These are phyloP conservation scores for Plasmodium gonderi DNA, from an alignment of 169 alveolate genomes.

Conservation along the genomic window DNA sequence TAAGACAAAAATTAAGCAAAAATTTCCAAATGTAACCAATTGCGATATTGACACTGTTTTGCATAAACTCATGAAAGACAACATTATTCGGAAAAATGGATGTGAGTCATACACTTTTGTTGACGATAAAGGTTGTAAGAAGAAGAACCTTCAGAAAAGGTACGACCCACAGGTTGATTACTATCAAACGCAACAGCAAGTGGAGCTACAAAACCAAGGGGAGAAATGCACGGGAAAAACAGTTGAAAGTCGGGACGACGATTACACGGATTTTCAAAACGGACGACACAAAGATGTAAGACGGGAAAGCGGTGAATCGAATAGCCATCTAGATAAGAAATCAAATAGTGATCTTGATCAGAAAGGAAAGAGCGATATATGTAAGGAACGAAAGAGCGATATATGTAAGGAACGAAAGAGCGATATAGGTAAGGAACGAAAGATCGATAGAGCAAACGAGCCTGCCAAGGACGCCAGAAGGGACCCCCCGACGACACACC, in stretches of 20 bases:
- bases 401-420: no score
- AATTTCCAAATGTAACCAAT: slow-evolving; percentile 23
- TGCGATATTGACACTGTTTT: slow-evolving; percentile 44
- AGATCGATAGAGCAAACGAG: no score
- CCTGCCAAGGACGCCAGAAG: no score
- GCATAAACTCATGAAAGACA: slow-evolving; percentile 13
- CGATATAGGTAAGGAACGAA: no score
- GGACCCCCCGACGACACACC: slow-evolving; percentile 4
- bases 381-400: no score
- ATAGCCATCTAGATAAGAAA: no score
- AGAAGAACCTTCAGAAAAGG: neutral
- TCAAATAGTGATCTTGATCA: no score
- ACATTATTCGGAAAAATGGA: slow-evolving; percentile 14
- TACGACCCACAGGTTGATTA: neutral
- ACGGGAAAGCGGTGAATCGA: no score
- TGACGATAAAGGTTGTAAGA: neutral
- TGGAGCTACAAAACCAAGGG: neutral
- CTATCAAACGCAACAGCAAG: neutral
- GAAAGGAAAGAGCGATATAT: no score
- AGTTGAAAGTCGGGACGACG: neutral
- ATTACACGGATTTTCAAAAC: neutral
- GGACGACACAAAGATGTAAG: no score
- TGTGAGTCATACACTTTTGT: slow-evolving; percentile 19
- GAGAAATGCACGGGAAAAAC: neutral
- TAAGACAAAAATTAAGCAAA: slow-evolving; percentile 4